Evolutionary conservation across 495 filamentous ascomycete species (phyloP).

Genomic region (Penicillium verhagenii): DNA sequence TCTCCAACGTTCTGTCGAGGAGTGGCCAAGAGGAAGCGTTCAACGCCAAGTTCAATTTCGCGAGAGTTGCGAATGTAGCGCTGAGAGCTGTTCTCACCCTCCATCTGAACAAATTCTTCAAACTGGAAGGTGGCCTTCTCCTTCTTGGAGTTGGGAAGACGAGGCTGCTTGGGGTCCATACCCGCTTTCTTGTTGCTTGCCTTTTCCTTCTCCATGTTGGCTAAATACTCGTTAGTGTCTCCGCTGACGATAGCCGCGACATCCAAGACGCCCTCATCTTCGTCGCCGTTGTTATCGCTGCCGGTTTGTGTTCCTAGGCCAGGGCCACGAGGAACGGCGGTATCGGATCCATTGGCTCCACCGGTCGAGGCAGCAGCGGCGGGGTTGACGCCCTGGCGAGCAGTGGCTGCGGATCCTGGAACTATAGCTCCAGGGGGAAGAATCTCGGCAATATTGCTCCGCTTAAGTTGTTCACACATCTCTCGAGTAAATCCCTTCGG

Average conservation of each 20-base stretch:
- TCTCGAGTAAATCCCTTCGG: conserved; percentile 71
- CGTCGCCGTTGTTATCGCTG: conserved; percentile 44
- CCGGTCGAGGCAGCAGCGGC: conserved; percentile 56
- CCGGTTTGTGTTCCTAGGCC: conserved; percentile 52
- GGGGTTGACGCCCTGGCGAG: conserved; percentile 58
- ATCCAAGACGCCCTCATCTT: conserved; percentile 84
- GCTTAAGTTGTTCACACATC: conserved; percentile 95
- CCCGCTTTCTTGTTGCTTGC: conserved; percentile 60
- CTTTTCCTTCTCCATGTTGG: conserved; percentile 89
- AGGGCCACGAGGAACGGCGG: conserved; percentile 47
- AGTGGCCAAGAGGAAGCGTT: conserved; percentile 78
- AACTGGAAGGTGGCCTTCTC: conserved; percentile 76
- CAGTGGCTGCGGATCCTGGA: conserved; percentile 48
- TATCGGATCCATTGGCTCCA: conserved; percentile 33
- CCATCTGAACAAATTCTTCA: conserved; percentile 68
- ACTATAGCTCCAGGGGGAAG: conserved; percentile 64
- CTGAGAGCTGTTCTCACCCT: conserved; percentile 36
- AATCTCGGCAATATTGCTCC: conserved; percentile 83
- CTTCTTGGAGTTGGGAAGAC: conserved; percentile 80
- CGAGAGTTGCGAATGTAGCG: conserved; percentile 45
- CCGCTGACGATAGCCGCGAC: conserved; percentile 94
- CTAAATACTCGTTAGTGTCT: conserved; percentile 87
- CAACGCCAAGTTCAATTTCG: conserved; percentile 83
- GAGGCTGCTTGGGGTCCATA: conserved; percentile 51
- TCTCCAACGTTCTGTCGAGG: conserved; percentile 31